Percentiles rank a stretch among this genome's conserved stretches.
These are phyloP conservation scores for Candida jianshihensis DNA, from an alignment of 805 yeast genomes.

Conservation along the genomic window DNA sequence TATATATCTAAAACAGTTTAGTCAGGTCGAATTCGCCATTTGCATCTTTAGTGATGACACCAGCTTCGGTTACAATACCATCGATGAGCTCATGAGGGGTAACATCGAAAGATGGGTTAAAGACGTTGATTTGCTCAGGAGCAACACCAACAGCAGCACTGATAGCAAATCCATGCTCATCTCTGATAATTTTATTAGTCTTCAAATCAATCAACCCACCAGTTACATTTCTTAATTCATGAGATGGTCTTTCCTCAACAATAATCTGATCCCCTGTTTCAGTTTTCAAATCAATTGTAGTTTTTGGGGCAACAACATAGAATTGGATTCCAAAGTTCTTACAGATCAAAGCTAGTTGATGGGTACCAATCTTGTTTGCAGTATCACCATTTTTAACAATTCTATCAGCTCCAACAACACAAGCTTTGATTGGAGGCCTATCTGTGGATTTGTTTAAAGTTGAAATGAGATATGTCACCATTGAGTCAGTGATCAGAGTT, in stretches of 20 bases:
- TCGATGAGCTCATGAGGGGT: slow-evolving; percentile 81
- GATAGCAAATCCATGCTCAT: slow-evolving; percentile 24
- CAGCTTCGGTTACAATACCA: slow-evolving; percentile 82
- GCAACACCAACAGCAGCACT: slow-evolving; percentile 65
- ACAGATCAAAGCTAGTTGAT: slow-evolving; percentile 75
- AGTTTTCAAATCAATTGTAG: slow-evolving; percentile 74
- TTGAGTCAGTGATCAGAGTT: slow-evolving; percentile 82
- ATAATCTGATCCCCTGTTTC: slow-evolving; percentile 65
- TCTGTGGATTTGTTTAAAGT: slow-evolving; percentile 25
- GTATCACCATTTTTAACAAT: slow-evolving; percentile 91
- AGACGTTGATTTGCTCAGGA: slow-evolving; percentile 76
- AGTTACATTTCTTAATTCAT: slow-evolving; percentile 68
- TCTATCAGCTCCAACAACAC: slow-evolving; percentile 87
- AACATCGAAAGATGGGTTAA: slow-evolving; percentile 97
- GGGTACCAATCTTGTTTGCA: slow-evolving; percentile 95
- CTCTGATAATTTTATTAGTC: slow-evolving; percentile 22
- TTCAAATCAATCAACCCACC: slow-evolving; percentile 49
- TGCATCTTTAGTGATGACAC: slow-evolving; percentile 42
- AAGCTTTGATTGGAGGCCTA: slow-evolving; percentile 69
- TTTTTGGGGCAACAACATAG: slow-evolving; percentile 91
- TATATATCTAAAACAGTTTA: slow-evolving; percentile 10
- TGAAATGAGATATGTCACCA: slow-evolving; percentile 74
- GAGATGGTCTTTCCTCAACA: slow-evolving; percentile 81
- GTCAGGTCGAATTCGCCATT: slow-evolving; percentile 45
- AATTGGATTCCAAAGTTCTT: slow-evolving; percentile 64